Base-by-base conservation (phyloP, 1,284 basidiomycete genomes). In the Phellopilus nigrolimitatus region DNA sequence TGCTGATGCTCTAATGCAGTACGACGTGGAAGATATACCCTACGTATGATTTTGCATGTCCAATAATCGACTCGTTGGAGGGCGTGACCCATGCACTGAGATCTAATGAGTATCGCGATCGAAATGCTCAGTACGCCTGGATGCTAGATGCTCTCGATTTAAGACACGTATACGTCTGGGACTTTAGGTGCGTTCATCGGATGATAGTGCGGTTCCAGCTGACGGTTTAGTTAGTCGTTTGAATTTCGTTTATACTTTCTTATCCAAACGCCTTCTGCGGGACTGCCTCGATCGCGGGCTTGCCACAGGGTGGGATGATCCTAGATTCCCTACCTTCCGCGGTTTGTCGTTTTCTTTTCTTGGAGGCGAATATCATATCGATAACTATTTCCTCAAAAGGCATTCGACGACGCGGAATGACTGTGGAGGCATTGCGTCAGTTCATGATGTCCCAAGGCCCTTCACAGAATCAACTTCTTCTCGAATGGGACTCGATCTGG, bases 401-500 rank as follows among this genome's bases (percentile, higher is more conserved):
- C n/a, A 95, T 99, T 62, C 87, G 94, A 54, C 84, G 97, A 38
- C 82, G 97, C 49, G 97, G 97, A n/a, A 82, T 99, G 82, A 97
- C 95, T 0, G 83, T 98, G 53, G 93, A 98, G 68, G 94, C 93
- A 13, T 76, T 99, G 45, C 88, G 84, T 50, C 91, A 97, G 70
- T 99, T 93, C 71, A 99, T 99, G 85, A 73, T 99, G 45, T 76
- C 86, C 2, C 95, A 98, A 70, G 97, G 97, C 1, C 95, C 97
- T 5, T 97, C 94, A 10, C 95, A 98, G 65, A 84, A 91, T 38
- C 81, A 92, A 53, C 88, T 98, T 56, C 92, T 91, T 46, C 80
- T 98, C 57, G 97, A 99, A 69, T 99, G 97, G 97, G 97, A 99
- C 68, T 84, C 88, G 21, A 91, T 99, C 61, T 99, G 97, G 97